Evolutionary conservation across 192 early-diverging fungal genomes (phyloP).

Genomic region (Funneliformis mosseae): DNA sequence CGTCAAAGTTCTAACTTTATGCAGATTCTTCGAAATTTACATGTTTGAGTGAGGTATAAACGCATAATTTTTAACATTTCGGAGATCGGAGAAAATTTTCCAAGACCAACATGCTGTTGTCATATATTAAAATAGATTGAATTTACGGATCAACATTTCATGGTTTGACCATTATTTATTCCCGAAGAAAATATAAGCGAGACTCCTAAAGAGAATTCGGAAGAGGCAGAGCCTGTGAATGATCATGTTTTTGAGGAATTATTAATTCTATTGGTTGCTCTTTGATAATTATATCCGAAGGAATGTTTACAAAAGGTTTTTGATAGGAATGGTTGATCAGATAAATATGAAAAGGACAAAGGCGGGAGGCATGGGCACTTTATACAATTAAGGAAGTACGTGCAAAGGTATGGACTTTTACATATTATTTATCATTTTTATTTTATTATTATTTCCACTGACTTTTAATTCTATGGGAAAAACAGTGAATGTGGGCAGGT

Average conservation of each 20-base stretch:
- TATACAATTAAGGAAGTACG: constrained; percentile 97
- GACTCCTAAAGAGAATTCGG: constrained; percentile 28
- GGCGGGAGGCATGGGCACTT: constrained; percentile 97
- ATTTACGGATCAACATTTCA: no score
- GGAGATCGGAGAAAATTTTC: no score
- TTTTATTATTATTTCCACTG: constrained; percentile 1
- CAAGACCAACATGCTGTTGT: no score
- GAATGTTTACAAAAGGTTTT: constrained; percentile 49
- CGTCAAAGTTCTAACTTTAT: no score
- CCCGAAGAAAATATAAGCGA: constrained; percentile 39
- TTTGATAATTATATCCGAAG: no score
- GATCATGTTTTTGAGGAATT: constrained; percentile 57
- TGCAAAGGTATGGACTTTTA: constrained; percentile 67
- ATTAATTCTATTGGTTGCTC: constrained; percentile 5
- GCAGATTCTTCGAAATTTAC: no score
- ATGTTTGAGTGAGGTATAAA: no score
- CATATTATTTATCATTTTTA: neutral
- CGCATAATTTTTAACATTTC: no score
- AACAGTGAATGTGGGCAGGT: constrained; percentile 97
- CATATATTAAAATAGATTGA: no score
- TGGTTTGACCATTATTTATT: no score
- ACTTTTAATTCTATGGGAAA: constrained; percentile 63
- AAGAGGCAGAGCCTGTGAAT: no score
- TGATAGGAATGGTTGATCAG: constrained; percentile 94
- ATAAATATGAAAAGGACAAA: constrained; percentile 96